These are phyloP conservation scores for Passiflora organensis DNA, from an alignment of 345 rosid species.

Conservation along the genomic window DNA sequence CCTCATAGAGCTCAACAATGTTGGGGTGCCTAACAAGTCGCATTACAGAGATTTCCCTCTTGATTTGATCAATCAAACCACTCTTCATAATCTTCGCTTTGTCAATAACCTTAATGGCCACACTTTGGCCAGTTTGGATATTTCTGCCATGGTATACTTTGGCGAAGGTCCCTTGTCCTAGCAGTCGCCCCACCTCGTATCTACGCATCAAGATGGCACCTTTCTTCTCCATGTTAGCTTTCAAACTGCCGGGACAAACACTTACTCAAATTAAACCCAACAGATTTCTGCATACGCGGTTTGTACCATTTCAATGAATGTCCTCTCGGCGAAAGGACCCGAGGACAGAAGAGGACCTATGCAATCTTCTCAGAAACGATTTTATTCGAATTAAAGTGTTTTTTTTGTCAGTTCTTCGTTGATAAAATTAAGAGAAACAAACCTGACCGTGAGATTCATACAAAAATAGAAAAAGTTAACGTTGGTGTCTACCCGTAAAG, in stretches of 20 bases:
- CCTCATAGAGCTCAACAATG: conserved; percentile 71
- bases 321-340: neutral
- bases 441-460: neutral
- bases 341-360: neutral
- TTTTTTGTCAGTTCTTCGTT: neutral
- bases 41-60: conserved; percentile 83
- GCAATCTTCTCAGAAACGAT: neutral
- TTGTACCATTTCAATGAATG: neutral
- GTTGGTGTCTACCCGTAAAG: conserved; percentile 2
- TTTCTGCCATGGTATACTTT: conserved; percentile 74
- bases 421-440: neutral
- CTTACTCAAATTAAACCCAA: neutral
- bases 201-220: conserved; percentile 48
- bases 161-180: conserved; percentile 87
- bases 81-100: conserved; percentile 55
- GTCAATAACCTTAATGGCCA: conserved; percentile 69
- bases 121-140: conserved; percentile 50
- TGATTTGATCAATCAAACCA: conserved; percentile 76
- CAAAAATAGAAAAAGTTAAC: conserved; percentile 5
- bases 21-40: conserved; percentile 71
- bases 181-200: conserved; percentile 67
- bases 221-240: conserved; percentile 51
- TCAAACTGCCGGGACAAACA: too few species aligned
- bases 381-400: neutral
- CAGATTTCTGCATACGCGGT: neutral